Evolutionary conservation across 2,329 filamentous ascomycete genomes (phyloP), one percentile per base, ranked within the genome.

Genomic region (Pezicula neosporulosa): DNA sequence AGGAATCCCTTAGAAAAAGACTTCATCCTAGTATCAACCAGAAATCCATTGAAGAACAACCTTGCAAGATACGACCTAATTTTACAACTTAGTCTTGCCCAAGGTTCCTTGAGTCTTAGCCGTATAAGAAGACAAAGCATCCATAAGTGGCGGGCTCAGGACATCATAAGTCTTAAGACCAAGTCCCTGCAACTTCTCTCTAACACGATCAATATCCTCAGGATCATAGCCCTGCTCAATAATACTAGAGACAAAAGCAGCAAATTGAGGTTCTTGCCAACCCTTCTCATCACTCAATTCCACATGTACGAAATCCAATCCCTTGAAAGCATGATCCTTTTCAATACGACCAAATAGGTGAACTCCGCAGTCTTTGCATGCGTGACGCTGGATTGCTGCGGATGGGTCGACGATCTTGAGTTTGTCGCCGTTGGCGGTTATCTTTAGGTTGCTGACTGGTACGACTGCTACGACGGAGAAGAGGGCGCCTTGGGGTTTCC

Each of bases 251-350:
- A 87, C 83, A 54, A 87, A 88, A 0, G 77, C 85, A 2, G 84
- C 84, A 58, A 87, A 88, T 62, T 87, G 83, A 6, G 83, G 83
- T 70, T 86, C 84, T 68, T 87, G 83, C 83, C 85, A 87, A n/a
- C 83, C 83, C 63, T 78, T 74, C 49, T 77, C 67, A 47, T 77
- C 70, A 16, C 76, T 80, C 42, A 88, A 69, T 68, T 88, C 84
- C 1, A 72, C 73, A 66, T 87, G 84, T 10, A 87, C 81, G 64
- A 87, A 87, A 64, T 85, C 83, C n/a, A 87, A 72, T 0, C 84
- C 84, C 66, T 82, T 80, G 73, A 88, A 87, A 0, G 83, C 70
- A 62, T 87, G 85, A 1, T 83, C 79, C 54, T 72, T 74, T 59
- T 83, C 79, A 60, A 88, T 87, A 44, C 82, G 79, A 19, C 85